Evolutionary conservation across 192 early-diverging fungal species (phyloP), one percentile per base, ranked within the genome.

Genomic region (Umbelopsis sp.): DNA sequence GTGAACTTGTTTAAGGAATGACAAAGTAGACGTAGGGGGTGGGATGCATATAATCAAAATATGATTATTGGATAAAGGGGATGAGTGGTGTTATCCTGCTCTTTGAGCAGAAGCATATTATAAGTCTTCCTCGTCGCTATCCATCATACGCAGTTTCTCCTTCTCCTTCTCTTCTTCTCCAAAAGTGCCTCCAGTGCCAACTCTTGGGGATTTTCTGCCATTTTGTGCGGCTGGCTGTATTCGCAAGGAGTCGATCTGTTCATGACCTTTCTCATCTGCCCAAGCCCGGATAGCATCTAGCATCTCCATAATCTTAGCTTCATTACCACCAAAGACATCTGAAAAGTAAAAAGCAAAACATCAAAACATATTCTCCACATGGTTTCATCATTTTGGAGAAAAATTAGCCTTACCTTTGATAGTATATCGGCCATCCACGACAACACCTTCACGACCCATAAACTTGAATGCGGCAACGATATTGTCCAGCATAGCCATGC

Each of bases 381-480:
- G 1, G 1, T 1, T 30, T 30, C 3, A 30, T 3, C 27, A 30
- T 30, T 30, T 1, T 30, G n/a, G 25, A 3, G 27, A 64, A 16
- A 41, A 46, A 49, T 13, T 50, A 27, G 3, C n/a, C 9, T 52
- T 64, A 72, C 82, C 84, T 78, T 86, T 86, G 66, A 86, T 83
- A 0, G 82, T 86, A 52, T 82, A 86, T 37, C 69, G 35, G 7
- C 84, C 84, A 25, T 83, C 82, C 0, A 83, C 81, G n/a, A 78
- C 75, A 45, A 86, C 76, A 7, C 84, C 84, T 44, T 84, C 84
- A 1, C 82, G 69, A 35, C 82, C 84, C 84, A 86, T 86, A 23
- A 86, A 86, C 51, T 86, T 86, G 71, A 86, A 83, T 0, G 82
- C 84, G 1, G 84, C 80, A 44, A 83, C 72, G 49, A 86, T 70